These are phyloP conservation scores for Conidiobolus incongruus DNA, from an alignment of 371 early-diverging fungal species.

Conservation along the genomic window DNA sequence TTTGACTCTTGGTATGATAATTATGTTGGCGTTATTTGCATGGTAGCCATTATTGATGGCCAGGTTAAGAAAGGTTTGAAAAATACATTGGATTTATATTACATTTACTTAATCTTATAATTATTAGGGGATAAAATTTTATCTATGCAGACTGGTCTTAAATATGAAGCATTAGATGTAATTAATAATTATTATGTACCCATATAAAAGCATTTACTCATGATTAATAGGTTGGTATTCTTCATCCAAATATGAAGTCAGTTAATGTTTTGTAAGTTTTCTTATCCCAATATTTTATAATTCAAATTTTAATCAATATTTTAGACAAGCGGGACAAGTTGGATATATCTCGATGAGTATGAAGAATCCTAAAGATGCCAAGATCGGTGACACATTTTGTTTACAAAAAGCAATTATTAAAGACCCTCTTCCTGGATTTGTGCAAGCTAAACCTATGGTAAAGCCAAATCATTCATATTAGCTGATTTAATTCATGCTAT, in stretches of 20 bases:
- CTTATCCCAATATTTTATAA: neutral
- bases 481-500: neutral
- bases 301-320: neutral
- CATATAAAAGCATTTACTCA: neutral
- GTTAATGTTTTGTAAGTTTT: conserved; percentile 42
- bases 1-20: conserved; percentile 95
- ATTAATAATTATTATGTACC: neutral
- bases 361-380: conserved; percentile 79
- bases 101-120: neutral
- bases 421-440: conserved; percentile 58
- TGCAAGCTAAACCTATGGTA: conserved; percentile 79
- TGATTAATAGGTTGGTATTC: conserved; percentile 50
- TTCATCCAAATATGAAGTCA: conserved; percentile 73
- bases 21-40: conserved; percentile 85
- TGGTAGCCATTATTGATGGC: conserved; percentile 78
- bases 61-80: conserved; percentile 35
- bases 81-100: neutral
- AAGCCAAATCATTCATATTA: neutral
- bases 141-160: conserved; percentile 42
- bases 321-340: conserved; percentile 78
- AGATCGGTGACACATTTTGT: conserved; percentile 92
- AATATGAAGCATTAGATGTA: conserved; percentile 69
- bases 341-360: conserved; percentile 83
- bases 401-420: conserved; percentile 15
- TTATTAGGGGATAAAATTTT: conserved; percentile 53